A percentile compares a stretch with the other conserved stretches of the same genome.
phyloP scores from a whole-genome alignment of 495 filamentous ascomycete species.

The Annulohypoxylon stygium region DNA sequence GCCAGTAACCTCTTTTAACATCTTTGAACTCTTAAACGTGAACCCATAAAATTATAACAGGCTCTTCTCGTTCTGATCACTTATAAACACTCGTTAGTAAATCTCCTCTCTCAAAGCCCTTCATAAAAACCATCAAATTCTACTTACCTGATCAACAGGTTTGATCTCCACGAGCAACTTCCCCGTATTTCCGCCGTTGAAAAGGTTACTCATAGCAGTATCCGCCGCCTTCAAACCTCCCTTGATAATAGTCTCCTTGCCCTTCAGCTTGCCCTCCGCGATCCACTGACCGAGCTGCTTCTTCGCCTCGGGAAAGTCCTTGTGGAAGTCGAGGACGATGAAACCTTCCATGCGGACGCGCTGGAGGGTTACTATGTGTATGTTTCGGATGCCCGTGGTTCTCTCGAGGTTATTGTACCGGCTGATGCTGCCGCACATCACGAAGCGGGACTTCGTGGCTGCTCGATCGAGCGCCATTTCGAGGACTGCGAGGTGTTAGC shows the following conservation, averaged over 20 bases:
- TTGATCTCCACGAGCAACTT: slow-evolving; percentile 52
- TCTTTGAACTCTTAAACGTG: too few relatives aligned
- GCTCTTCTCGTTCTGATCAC: neutral
- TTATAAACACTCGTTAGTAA: neutral
- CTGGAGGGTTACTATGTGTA: slow-evolving; percentile 53
- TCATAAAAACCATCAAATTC: neutral
- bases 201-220: slow-evolving; percentile 63
- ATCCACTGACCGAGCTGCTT: slow-evolving; percentile 66
- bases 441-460: slow-evolving; percentile 68
- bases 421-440: slow-evolving; percentile 68
- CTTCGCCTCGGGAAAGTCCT: slow-evolving; percentile 56
- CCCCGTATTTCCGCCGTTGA: slow-evolving; percentile 69
- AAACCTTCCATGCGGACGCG: slow-evolving; percentile 71
- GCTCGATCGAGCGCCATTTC: slow-evolving; percentile 70
- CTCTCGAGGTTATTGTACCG: slow-evolving; percentile 58
- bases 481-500: slow-evolving; percentile 57
- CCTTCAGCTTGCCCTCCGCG: slow-evolving; percentile 67
- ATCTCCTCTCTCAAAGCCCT: neutral
- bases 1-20: too few relatives aligned
- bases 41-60: too few relatives aligned
- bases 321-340: slow-evolving; percentile 68
- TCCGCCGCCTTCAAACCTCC: slow-evolving; percentile 66
- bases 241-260: slow-evolving; percentile 69
- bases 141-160: slow-evolving; percentile 33
- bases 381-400: slow-evolving; percentile 48